Evolutionary conservation across 2,329 filamentous ascomycete species (phyloP), one percentile per base, ranked within the genome.

Genomic region (Fusarium sp.): DNA sequence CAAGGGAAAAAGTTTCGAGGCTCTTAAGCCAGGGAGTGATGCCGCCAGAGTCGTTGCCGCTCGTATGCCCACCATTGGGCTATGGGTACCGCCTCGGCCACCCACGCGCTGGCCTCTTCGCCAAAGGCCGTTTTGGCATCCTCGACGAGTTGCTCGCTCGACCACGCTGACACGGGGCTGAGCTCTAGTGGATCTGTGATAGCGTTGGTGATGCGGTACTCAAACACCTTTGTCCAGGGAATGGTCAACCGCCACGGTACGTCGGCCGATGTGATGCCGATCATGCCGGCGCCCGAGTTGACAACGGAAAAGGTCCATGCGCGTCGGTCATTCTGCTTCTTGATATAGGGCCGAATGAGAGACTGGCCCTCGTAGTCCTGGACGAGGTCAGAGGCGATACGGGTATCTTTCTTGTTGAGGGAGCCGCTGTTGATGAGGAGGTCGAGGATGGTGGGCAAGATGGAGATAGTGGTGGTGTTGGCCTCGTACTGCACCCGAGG

Each of bases 341-440:
- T 76, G 58, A 73, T 75, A 22, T 80, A 74, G 0, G 79, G 77
- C 9, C 81, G 81, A 40, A 83, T 79, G 10, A 83, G 74, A 5
- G 81, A 82, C 54, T 82, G 80, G 4, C 81, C 81, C 56, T 83
- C 81, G 52, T 82, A 83, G 63, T 82, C 81, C 22, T 77, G 68
- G 4, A 78, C 65, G 10, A 83, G 75, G 33, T 82, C 80, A 2
- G 63, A 69, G 1, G 80, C 80, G 16, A 79, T 77, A 6, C 65
- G 52, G 18, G 66, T 74, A 20, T 79, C 78, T 42, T 74, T 71
- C 5, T 74, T 63, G 63, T 77, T 77, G 33, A 83, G 79, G 10
- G 81, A 83, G 13, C 76, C 78, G 9, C 78, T 81, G 63, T 81
- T 79, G 40, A 81, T 68, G 36, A 83, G 80, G 0, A 83, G 74